phyloP scores from a whole-genome alignment of 495 filamentous ascomycete genomes.

The Podospora appendiculata region DNA sequence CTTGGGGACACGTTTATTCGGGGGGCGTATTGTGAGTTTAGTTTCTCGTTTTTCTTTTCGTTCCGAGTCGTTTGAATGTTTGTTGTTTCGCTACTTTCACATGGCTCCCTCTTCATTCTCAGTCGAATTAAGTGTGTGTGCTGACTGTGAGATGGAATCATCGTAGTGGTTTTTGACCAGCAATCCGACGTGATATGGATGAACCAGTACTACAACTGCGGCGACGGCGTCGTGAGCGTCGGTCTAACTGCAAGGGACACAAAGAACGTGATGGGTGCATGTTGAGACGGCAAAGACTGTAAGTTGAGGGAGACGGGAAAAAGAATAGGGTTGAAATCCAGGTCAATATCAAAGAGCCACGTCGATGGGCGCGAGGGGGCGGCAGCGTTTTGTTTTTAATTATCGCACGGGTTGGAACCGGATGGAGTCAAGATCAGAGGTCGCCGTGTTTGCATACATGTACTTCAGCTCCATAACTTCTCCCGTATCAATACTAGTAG shows the following conservation, averaged over 20 bases:
- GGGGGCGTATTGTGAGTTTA: constrained; percentile 33
- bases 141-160: neutral
- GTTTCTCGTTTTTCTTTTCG: neutral
- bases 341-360: too few species aligned
- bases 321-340: too few species aligned
- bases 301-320: too few species aligned
- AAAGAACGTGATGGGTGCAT: constrained; percentile 13
- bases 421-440: too few species aligned
- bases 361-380: too few species aligned
- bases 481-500: too few species aligned
- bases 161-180: constrained; percentile 36
- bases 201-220: constrained; percentile 37
- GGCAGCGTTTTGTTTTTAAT: too few species aligned
- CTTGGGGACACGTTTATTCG: constrained; percentile 37
- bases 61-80: neutral
- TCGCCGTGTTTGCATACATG: too few species aligned
- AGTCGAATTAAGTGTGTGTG: neutral
- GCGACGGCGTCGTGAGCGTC: constrained; percentile 21
- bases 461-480: too few species aligned
- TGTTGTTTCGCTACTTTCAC: too few species aligned
- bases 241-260: constrained; percentile 14
- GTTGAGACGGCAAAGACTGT: neutral
- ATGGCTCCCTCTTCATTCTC: too few species aligned
- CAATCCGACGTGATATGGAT: constrained; percentile 37
- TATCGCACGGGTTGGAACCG: too few species aligned